Evolutionary conservation across 805 yeast species (phyloP).

Genomic region (Myxozyma lipomycoides): DNA sequence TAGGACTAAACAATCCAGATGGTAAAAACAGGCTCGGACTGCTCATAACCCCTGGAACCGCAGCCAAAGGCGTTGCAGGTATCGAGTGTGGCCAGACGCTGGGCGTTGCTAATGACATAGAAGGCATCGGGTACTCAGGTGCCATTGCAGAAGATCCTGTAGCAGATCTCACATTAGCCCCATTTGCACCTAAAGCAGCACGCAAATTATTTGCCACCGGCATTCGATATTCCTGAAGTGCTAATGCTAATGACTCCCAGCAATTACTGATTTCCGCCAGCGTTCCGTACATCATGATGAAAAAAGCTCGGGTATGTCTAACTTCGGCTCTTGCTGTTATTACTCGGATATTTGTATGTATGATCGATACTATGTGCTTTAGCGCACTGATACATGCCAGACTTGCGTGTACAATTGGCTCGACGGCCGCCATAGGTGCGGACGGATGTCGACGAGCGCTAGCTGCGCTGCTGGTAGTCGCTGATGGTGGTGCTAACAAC

Average conservation of each 20-base stretch:
- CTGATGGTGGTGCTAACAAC: conserved; percentile 7
- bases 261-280: conserved; percentile 67
- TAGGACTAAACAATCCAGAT: conserved; percentile 9
- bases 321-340: conserved; percentile 59
- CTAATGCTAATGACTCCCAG: conserved; percentile 45
- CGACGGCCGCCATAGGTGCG: conserved; percentile 30
- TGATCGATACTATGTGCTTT: conserved; percentile 47
- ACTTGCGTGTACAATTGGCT: conserved; percentile 40
- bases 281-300: conserved; percentile 57
- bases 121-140: conserved; percentile 10
- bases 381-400: conserved; percentile 45
- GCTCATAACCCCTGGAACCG: conserved; percentile 5
- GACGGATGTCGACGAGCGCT: conserved; percentile 29
- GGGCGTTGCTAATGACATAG: conserved; percentile 14
- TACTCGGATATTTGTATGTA: conserved; percentile 47
- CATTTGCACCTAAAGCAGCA: not conserved
- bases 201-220: conserved; percentile 2
- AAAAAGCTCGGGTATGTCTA: conserved; percentile 60
- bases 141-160: not conserved
- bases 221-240: conserved; percentile 22
- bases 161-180: not conserved
- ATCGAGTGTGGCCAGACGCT: conserved; percentile 4
- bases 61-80: conserved; percentile 8
- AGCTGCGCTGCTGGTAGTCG: conserved; percentile 22
- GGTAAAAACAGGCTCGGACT: conserved; percentile 17